Conservation (phyloP, 2,329 filamentous ascomycete species). For the Claviceps capensis region DNA sequence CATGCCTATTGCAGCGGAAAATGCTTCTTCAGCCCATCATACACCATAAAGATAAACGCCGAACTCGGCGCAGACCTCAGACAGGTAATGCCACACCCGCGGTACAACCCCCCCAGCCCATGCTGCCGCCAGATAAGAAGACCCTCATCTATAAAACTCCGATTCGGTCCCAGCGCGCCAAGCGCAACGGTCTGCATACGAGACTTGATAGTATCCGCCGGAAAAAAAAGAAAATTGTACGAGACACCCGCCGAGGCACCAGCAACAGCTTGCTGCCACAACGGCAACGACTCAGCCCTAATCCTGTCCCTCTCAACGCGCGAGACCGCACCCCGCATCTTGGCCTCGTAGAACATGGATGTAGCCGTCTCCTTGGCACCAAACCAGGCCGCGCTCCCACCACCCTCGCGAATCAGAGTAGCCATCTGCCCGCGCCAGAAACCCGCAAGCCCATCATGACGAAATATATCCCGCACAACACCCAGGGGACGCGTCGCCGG, state of each 20-base stretch:
- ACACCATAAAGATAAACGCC: slow-evolving; percentile 96
- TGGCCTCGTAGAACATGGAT: slow-evolving; percentile 50
- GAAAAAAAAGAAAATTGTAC: slow-evolving; percentile 97
- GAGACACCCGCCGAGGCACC: slow-evolving; percentile 81
- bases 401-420: slow-evolving; percentile 85
- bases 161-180: slow-evolving; percentile 37
- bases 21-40: slow-evolving; percentile 66
- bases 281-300: slow-evolving; percentile 44
- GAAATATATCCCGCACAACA: slow-evolving; percentile 68
- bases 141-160: slow-evolving; percentile 61
- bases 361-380: slow-evolving; percentile 74
- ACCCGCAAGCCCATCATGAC: slow-evolving; percentile 65
- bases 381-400: slow-evolving; percentile 91
- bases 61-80: slow-evolving; percentile 80
- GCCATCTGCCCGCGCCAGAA: slow-evolving; percentile 96
- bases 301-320: slow-evolving; percentile 27
- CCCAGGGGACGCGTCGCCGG: slow-evolving; percentile 43
- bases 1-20: slow-evolving; percentile 34
- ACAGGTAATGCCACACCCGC: slow-evolving; percentile 90
- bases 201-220: slow-evolving; percentile 93
- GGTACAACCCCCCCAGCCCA: slow-evolving; percentile 74
- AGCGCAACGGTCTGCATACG: slow-evolving; percentile 85
- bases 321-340: slow-evolving; percentile 28
- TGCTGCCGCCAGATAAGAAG: slow-evolving; percentile 66
- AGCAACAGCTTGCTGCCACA: slow-evolving; percentile 79